These are phyloP conservation scores for Tetradesmus obliquus DNA, from an alignment of 139 green algal species.

Conservation along the genomic window DNA sequence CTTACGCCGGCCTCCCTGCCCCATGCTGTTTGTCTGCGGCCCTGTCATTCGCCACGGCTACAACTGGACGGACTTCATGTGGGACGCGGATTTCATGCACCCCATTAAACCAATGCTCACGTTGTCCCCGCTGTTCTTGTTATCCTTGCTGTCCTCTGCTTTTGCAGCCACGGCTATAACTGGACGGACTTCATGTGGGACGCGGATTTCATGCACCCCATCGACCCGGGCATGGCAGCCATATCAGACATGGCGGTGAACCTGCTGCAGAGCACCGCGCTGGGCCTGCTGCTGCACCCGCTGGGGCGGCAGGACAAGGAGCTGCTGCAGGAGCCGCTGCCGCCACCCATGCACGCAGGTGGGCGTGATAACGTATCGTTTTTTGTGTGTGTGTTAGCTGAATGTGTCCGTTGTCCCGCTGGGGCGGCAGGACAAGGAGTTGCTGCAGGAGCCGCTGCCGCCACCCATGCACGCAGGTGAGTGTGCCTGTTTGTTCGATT, in stretches of 20 bases:
- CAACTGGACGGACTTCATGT: constrained; percentile 49
- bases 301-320: constrained; percentile 33
- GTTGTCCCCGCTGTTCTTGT: no score
- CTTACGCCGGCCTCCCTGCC: no score
- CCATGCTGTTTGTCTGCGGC: no score
- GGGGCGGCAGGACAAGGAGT: constrained; percentile 27
- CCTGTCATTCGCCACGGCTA: not conserved
- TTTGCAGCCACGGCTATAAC: constrained; percentile 14
- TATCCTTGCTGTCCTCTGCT: not conserved
- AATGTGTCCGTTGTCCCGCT: no score
- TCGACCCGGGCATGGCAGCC: constrained; percentile 46
- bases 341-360: constrained; percentile 50
- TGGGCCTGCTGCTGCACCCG: constrained; percentile 43
- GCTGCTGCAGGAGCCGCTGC: constrained; percentile 36
- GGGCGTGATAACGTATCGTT: not conserved
- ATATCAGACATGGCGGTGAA: constrained; percentile 51
- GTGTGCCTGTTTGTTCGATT: not conserved
- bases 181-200: constrained; percentile 51
- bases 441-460: constrained; percentile 34
- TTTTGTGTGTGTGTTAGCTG: no score
- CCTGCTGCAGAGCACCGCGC: constrained; percentile 48
- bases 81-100: constrained; percentile 50
- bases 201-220: constrained; percentile 49
- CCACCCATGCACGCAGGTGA: constrained; percentile 50
- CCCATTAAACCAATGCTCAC: constrained; percentile 21